Conservation (phyloP, 2,329 filamentous ascomycete species). For the Colletotrichum sp. region DNA sequence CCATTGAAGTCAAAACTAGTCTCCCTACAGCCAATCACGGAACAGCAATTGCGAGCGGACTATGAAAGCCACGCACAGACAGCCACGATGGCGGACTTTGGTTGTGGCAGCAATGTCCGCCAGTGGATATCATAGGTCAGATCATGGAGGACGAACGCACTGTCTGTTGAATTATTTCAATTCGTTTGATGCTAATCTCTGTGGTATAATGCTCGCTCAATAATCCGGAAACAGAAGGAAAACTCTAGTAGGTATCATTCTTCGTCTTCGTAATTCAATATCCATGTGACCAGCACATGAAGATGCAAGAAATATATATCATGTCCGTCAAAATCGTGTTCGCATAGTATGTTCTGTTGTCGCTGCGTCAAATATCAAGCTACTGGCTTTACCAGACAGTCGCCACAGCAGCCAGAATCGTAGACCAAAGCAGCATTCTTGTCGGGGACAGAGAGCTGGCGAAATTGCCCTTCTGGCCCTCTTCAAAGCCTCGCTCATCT, state of each 20-base stretch:
- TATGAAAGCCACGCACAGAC: neutral
- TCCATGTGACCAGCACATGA: neutral
- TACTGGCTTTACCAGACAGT: neutral
- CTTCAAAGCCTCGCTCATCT: constrained; percentile 39
- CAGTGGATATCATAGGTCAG: fast-evolving
- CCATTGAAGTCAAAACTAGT: neutral
- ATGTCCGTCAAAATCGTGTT: neutral
- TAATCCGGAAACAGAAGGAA: neutral
- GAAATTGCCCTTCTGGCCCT: constrained; percentile 26
- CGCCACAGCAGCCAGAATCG: neutral
- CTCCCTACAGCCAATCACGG: neutral
- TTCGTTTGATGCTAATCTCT: neutral
- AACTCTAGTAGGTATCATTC: neutral
- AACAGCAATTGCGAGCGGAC: neutral
- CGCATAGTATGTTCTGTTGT: neutral
- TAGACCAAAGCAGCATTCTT: neutral
- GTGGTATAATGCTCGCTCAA: neutral
- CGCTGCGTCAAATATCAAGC: neutral
- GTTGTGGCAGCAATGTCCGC: neutral
- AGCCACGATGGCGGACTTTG: neutral
- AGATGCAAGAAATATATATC: neutral
- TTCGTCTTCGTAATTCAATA: neutral
- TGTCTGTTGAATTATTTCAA: neutral
- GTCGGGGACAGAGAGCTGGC: neutral
- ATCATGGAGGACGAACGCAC: neutral